Conservation (phyloP, 2,329 filamentous ascomycete species). For the Cryphonectria japonica region DNA sequence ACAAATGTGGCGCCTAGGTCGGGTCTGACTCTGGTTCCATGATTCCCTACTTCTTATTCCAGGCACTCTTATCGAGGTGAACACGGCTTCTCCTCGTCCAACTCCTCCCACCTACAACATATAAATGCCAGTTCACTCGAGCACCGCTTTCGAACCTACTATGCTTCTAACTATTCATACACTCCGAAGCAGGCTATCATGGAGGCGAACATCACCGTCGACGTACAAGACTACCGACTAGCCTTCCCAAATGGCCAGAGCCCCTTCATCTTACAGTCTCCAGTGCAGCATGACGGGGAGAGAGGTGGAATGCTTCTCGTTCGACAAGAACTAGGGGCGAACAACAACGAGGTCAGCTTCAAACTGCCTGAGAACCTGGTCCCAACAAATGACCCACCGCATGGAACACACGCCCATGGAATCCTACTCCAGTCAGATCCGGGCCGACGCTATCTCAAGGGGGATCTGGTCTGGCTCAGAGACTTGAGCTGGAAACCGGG, state of each 20-base stretch:
- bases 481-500: not conserved
- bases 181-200: constrained; percentile 1
- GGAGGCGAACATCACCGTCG: constrained; percentile 19
- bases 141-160: not conserved
- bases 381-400: not conserved
- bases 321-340: constrained; percentile 20
- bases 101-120: not conserved
- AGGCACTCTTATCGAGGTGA: not conserved
- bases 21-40: not conserved
- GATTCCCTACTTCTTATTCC: not conserved
- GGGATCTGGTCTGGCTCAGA: constrained; percentile 24
- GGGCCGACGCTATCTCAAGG: constrained; percentile 2
- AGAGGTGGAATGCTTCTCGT: constrained; percentile 6
- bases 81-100: not conserved
- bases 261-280: constrained; percentile 17
- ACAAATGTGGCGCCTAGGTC: not conserved
- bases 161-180: not conserved
- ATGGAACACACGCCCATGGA: constrained; percentile 21
- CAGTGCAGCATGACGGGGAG: constrained; percentile 8
- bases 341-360: constrained; percentile 21
- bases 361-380: not conserved
- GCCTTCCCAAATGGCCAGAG: constrained; percentile 7
- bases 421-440: constrained; percentile 10
- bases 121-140: not conserved
- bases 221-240: constrained; percentile 23